Conservation (phyloP, 768 basidiomycete species). For the Leccinum variicolor region DNA sequence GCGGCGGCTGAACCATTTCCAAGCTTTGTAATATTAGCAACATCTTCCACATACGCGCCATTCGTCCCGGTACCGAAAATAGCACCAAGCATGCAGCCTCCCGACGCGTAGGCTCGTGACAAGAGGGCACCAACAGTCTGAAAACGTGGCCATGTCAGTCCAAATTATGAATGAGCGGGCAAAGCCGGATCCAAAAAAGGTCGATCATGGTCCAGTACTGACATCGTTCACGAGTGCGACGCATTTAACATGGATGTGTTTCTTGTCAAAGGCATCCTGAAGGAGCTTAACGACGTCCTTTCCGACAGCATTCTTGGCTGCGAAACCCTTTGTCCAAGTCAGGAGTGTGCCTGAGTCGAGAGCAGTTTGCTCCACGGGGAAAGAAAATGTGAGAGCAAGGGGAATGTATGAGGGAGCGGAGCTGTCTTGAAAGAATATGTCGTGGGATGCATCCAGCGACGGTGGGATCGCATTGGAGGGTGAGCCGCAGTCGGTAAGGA, state of each 20-base stretch:
- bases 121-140: conserved; percentile 95
- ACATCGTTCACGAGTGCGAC: conserved; percentile 95
- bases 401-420: conserved; percentile 47
- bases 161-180: not conserved
- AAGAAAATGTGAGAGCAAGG: conserved; percentile 94
- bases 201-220: conserved; percentile 40
- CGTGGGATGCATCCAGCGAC: conserved; percentile 18
- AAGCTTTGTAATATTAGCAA: conserved; percentile 83
- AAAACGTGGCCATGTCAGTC: conserved; percentile 6
- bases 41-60: conserved; percentile 92
- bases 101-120: conserved; percentile 90
- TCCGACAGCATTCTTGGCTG: conserved; percentile 87
- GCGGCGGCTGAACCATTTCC: conserved; percentile 56
- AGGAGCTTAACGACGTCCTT: conserved; percentile 86
- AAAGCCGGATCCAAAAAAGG: not conserved
- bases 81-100: conserved; percentile 82
- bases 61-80: conserved; percentile 99
- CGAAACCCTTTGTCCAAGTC: conserved; percentile 95
- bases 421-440: conserved; percentile 8
- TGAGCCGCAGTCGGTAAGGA: conserved; percentile 62
- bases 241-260: conserved; percentile 89
- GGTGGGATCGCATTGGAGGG: conserved; percentile 24
- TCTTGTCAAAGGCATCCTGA: conserved; percentile 89
- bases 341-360: conserved; percentile 86
- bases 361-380: conserved; percentile 96